Conservation (phyloP, 352 stramenopile species). For the Phytophthora ramorum region DNA sequence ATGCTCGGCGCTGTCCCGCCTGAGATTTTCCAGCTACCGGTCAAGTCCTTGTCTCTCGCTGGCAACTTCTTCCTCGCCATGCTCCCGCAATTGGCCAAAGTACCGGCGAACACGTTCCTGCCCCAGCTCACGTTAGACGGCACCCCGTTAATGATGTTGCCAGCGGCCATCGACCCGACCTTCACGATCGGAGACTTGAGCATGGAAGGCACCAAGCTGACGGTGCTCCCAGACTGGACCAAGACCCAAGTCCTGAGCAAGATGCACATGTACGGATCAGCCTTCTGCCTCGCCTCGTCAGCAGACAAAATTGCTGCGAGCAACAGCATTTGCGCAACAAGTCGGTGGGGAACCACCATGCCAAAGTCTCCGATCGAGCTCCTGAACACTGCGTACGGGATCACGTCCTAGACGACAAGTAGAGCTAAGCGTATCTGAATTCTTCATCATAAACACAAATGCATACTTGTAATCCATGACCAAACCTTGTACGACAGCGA, state of each 20-base stretch:
- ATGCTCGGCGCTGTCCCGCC: constrained; percentile 15
- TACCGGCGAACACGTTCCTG: constrained; percentile 18
- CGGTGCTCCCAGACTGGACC: constrained; percentile 24
- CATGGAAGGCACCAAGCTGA: constrained; percentile 25
- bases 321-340: constrained; percentile 25
- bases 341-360: constrained; percentile 11
- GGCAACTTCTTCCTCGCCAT: constrained; percentile 26
- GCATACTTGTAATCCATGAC: constrained; percentile 5
- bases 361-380: constrained; percentile 22
- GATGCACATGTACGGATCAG: constrained; percentile 29
- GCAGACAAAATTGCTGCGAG: constrained; percentile 1
- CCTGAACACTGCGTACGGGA: constrained; percentile 18
- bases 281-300: constrained; percentile 22
- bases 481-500: constrained; percentile 7
- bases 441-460: constrained; percentile 6
- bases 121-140: constrained; percentile 26
- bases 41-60: constrained; percentile 24
- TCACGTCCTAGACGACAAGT: not conserved
- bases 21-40: constrained; percentile 29
- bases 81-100: constrained; percentile 12
- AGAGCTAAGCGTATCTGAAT: not conserved
- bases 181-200: constrained; percentile 33
- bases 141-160: constrained; percentile 19
- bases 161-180: constrained; percentile 19
- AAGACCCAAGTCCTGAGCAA: constrained; percentile 19